Base-by-base conservation (phyloP, 2,329 filamentous ascomycete genomes). In the Fusarium pseudograminearum region DNA sequence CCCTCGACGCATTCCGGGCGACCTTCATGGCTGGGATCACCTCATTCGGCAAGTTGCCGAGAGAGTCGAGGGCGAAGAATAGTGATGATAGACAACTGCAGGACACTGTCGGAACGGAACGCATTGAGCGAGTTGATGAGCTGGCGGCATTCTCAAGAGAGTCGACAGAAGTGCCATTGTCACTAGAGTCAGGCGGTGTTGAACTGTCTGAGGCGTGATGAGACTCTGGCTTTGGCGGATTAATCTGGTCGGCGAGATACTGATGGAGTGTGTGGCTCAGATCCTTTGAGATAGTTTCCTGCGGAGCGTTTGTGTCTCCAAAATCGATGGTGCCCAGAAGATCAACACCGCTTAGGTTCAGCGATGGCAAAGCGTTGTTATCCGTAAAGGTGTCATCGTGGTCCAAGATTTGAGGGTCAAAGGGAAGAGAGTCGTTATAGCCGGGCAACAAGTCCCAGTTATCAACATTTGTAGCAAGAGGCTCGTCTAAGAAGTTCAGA, bases 51-150 rank as follows among this genome's bases (percentile, higher is more conserved):
- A 87, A 79, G 41, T 78, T 79, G 50, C 82, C 81, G 64, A 89
- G 81, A 22, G 83, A 82, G 61, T 85, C 81, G 5, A 88, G 78
- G 7, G 86, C 82, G 7, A 84, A 80, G 72, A 84, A 87, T 16
- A 89, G 79, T 16, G 77, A 80, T 1, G 83, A 81, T 1, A 85
- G 81, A 65, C 87, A 89, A 57, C 79, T 74, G 65, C 87, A 89
- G 18, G 70, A 61, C 26, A 76, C 70, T 42, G 61, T 75, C 16
- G 77, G 77, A n/a, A 76, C 63, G 20, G 76, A 47, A 34, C 70
- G 75, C 48, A 73, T 57, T 36, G 58, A 58, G 18, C 61, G 30
- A 12, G 54, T 47, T 2, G 63, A 36, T 33, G 64, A 47, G 28
- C 57, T 22, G 15, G 44, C 42, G n/a, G 46, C 42, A 30, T 58